phyloP scores from a whole-genome alignment of 805 yeast genomes.

The Kodamaea neixiangensis region DNA sequence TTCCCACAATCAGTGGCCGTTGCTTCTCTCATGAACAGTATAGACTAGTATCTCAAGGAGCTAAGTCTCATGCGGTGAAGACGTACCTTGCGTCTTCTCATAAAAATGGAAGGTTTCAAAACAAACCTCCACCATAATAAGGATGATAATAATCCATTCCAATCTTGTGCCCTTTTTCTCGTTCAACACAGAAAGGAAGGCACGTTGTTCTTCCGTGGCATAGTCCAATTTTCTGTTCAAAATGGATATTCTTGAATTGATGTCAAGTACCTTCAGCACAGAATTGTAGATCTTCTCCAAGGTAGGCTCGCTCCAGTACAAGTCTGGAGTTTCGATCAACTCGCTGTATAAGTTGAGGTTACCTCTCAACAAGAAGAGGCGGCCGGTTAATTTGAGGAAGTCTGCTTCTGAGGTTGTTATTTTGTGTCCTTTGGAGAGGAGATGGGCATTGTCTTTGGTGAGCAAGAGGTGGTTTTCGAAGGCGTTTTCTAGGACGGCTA shows the following conservation, averaged over 20 bases:
- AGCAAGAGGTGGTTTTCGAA: slow-evolving; percentile 67
- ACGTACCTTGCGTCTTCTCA: slow-evolving; percentile 30
- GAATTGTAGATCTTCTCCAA: slow-evolving; percentile 74
- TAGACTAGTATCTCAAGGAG: too few species aligned
- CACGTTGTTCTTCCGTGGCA: slow-evolving; percentile 85
- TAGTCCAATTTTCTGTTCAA: slow-evolving; percentile 85
- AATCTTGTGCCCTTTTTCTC: slow-evolving; percentile 75
- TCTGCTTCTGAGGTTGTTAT: slow-evolving; percentile 53
- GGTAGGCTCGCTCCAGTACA: slow-evolving; percentile 91
- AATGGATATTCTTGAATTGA: slow-evolving; percentile 73
- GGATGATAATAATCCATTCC: slow-evolving; percentile 85
- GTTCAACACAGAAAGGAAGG: slow-evolving; percentile 69
- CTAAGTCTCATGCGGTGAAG: neutral
- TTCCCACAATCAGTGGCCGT: too few species aligned
- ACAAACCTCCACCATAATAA: slow-evolving; percentile 82
- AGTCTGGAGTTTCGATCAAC: slow-evolving; percentile 87
- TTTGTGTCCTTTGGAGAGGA: slow-evolving; percentile 60
- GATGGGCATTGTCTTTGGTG: slow-evolving; percentile 65
- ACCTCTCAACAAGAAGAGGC: slow-evolving; percentile 74
- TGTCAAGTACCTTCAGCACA: slow-evolving; percentile 72
- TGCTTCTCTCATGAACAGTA: too few species aligned
- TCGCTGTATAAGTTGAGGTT: slow-evolving; percentile 84
- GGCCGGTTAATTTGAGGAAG: slow-evolving; percentile 69
- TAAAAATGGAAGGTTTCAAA: slow-evolving; percentile 78
- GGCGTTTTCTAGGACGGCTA: slow-evolving; percentile 74